Conservation (phyloP, 352 stramenopile genomes). For the Thalassiosira pacifica region DNA sequence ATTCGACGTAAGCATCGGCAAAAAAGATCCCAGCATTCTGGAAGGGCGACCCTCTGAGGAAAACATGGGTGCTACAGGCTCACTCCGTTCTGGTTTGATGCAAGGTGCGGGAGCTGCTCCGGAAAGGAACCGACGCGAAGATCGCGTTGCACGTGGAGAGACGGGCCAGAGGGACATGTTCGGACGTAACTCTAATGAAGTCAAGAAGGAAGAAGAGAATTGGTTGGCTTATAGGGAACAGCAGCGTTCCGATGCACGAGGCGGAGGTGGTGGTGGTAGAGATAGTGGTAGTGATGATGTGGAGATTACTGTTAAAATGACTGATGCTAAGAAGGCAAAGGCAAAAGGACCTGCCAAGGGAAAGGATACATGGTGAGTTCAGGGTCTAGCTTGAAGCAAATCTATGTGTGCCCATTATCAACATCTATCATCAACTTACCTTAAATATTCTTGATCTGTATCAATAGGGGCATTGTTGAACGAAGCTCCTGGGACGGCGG, state of each 20-base stretch:
- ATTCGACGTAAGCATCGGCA: slow-evolving; percentile 74
- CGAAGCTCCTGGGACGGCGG: slow-evolving; percentile 47
- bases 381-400: no score
- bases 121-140: slow-evolving; percentile 72
- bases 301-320: not conserved
- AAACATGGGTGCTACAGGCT: slow-evolving; percentile 20
- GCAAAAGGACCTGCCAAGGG: slow-evolving; percentile 37
- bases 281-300: not conserved
- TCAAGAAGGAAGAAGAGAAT: slow-evolving; percentile 67
- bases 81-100: slow-evolving; percentile 45
- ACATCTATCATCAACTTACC: not conserved
- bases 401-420: no score
- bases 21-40: slow-evolving; percentile 34
- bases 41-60: slow-evolving; percentile 8
- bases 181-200: slow-evolving; percentile 60
- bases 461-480: slow-evolving; percentile 16
- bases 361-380: slow-evolving; percentile 56
- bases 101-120: slow-evolving; percentile 44
- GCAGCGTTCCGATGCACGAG: slow-evolving; percentile 52
- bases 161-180: slow-evolving; percentile 51
- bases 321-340: slow-evolving; percentile 31
- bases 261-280: not conserved
- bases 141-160: slow-evolving; percentile 66
- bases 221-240: slow-evolving; percentile 81
- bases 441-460: not conserved